Evolutionary conservation across 2,329 filamentous ascomycete species (phyloP).

Genomic region (Colletotrichum costaricense): DNA sequence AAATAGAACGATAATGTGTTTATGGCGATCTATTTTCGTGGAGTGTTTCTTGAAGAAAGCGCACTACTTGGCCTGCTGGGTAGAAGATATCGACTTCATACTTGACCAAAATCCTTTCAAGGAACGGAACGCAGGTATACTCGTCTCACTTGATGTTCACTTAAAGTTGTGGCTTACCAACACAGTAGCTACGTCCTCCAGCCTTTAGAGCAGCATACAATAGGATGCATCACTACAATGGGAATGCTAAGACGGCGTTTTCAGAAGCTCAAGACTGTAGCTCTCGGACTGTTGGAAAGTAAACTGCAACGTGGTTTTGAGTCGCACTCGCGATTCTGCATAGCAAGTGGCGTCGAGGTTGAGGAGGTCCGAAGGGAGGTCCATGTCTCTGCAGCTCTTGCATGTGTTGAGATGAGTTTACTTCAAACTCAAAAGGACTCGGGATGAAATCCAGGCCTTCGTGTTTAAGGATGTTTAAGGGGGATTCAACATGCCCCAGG

Average conservation of each 20-base stretch:
- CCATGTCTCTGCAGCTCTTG: background rate
- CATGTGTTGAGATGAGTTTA: background rate
- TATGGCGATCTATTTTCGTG: no score
- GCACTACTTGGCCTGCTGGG: no score
- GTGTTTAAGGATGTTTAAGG: background rate
- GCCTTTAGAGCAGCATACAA: background rate
- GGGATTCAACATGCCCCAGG: background rate
- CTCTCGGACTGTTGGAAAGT: background rate
- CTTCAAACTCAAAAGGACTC: background rate
- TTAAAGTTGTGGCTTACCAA: background rate
- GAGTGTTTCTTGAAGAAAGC: no score
- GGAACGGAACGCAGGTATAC: background rate
- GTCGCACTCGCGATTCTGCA: background rate
- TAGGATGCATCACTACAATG: background rate
- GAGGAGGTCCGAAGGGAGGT: background rate
- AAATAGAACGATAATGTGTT: no score
- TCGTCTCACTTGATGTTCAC: background rate
- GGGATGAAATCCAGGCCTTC: background rate
- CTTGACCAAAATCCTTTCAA: background rate
- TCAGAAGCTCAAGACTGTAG: background rate
- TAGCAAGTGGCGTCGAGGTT: background rate
- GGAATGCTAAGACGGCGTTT: background rate
- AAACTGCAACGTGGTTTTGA: background rate
- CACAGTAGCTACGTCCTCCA: background rate
- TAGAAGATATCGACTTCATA: background rate